Percentiles rank a stretch among this genome's conserved stretches.
phyloP scores from a whole-genome alignment of 495 filamentous ascomycete genomes.

The Penicillium lagena region DNA sequence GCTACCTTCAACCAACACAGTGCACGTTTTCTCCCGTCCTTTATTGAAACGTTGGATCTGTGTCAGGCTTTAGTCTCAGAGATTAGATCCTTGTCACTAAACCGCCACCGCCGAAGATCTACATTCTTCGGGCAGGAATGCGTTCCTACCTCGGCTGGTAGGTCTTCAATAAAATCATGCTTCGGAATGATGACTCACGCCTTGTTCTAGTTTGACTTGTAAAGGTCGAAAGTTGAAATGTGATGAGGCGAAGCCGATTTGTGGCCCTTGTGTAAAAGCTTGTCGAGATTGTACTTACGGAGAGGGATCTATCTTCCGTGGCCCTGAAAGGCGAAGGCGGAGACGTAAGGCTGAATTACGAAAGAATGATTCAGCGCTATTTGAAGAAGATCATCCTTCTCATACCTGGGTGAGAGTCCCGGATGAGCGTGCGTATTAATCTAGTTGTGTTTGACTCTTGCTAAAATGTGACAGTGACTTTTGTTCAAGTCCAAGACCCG shows the following conservation, averaged over 20 bases:
- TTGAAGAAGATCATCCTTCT: not conserved
- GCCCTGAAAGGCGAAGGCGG: not conserved
- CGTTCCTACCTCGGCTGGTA: slow-evolving; percentile 10
- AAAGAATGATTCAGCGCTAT: not conserved
- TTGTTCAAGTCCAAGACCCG: slow-evolving; percentile 4
- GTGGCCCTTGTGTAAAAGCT: slow-evolving; percentile 7
- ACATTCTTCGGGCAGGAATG: not conserved
- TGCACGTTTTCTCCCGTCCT: no score
- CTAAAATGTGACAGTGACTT: not conserved
- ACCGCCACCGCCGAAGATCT: not conserved
- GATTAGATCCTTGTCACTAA: no score
- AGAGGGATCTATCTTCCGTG: slow-evolving; percentile 6
- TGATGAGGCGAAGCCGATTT: slow-evolving; percentile 13
- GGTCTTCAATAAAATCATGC: not conserved
- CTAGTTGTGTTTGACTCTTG: not conserved
- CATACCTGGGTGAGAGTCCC: slow-evolving; percentile 5
- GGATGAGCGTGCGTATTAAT: not conserved
- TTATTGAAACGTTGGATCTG: no score
- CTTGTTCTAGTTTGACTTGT: slow-evolving; percentile 12
- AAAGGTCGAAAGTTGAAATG: slow-evolving; percentile 24
- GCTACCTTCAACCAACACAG: no score
- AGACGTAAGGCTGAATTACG: not conserved
- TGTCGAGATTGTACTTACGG: slow-evolving; percentile 8
- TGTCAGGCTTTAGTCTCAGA: no score
- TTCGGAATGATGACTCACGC: not conserved